phyloP scores from a whole-genome alignment of 2,329 filamentous ascomycete species.

The Xylaria sp. region DNA sequence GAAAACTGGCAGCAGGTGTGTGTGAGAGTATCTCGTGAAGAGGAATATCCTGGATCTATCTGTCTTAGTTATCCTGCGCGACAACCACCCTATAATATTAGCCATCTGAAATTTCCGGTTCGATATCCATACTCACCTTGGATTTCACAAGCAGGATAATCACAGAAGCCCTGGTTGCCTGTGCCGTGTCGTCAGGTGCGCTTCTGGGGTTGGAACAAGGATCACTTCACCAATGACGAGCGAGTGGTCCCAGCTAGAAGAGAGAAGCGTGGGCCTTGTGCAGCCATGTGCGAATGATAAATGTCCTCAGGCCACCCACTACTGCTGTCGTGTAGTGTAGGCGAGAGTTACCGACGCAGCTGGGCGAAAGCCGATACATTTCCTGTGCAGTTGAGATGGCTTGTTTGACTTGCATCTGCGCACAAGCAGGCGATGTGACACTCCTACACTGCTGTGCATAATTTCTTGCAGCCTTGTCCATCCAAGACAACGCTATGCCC shows the following conservation, averaged over 20 bases:
- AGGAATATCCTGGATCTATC: neutral
- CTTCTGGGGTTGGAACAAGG: slow-evolving; percentile 41
- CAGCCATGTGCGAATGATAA: slow-evolving; percentile 44
- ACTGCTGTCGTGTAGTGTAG: slow-evolving; percentile 5
- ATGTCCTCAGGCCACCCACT: slow-evolving; percentile 41
- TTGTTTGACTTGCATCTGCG: slow-evolving; percentile 44
- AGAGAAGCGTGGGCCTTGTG: slow-evolving; percentile 36
- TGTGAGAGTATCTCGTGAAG: neutral
- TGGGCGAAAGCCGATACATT: slow-evolving; percentile 25
- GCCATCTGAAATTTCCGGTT: neutral
- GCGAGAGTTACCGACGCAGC: slow-evolving; percentile 25
- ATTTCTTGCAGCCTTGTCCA: slow-evolving; percentile 44
- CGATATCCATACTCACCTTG: slow-evolving; percentile 1
- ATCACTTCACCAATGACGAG: slow-evolving; percentile 40
- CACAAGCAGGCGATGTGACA: slow-evolving; percentile 30
- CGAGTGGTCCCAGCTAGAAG: slow-evolving; percentile 40
- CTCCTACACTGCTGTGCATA: slow-evolving; percentile 43
- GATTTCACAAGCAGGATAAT: slow-evolving; percentile 7
- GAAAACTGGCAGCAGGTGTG: neutral
- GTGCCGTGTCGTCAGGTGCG: slow-evolving; percentile 43
- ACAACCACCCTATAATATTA: slow-evolving; percentile 1
- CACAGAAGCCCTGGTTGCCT: slow-evolving; percentile 21
- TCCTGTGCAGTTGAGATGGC: slow-evolving; percentile 30
- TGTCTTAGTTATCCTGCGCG: neutral
- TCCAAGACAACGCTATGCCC: slow-evolving; percentile 34